These are phyloP conservation scores for Pseudevernia furfuracea DNA, from an alignment of 495 filamentous ascomycete genomes.

Conservation along the genomic window DNA sequence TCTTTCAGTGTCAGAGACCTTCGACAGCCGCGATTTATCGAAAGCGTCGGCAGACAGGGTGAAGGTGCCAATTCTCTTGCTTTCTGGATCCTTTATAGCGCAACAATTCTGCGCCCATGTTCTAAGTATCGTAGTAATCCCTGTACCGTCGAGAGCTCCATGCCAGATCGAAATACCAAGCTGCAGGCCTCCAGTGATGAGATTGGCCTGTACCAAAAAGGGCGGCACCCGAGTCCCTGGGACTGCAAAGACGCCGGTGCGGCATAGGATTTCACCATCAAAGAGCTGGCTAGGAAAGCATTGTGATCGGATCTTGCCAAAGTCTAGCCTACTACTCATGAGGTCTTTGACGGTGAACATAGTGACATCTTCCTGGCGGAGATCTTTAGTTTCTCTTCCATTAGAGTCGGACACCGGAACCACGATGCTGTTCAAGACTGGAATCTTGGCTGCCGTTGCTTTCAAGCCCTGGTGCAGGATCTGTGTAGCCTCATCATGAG, in stretches of 20 bases:
- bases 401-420: background rate
- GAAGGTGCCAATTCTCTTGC: background rate
- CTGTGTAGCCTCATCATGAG: background rate
- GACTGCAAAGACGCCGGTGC: background rate
- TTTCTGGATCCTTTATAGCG: background rate
- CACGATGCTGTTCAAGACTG: background rate
- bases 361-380: background rate
- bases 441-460: background rate
- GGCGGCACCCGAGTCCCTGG: background rate
- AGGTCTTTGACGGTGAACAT: background rate
- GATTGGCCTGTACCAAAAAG: background rate
- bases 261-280: background rate
- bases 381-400: background rate
- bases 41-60: background rate
- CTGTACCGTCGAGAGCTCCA: background rate
- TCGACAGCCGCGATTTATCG: background rate
- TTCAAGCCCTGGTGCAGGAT: background rate
- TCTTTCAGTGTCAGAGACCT: background rate
- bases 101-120: background rate
- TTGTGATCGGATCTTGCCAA: background rate
- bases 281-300: background rate
- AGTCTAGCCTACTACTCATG: background rate
- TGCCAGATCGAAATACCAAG: background rate
- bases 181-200: background rate
- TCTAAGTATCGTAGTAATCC: background rate